Evolutionary conservation across 176 grass and related monocot genomes (phyloP).

Genomic region (Cymbopogon citratus): DNA sequence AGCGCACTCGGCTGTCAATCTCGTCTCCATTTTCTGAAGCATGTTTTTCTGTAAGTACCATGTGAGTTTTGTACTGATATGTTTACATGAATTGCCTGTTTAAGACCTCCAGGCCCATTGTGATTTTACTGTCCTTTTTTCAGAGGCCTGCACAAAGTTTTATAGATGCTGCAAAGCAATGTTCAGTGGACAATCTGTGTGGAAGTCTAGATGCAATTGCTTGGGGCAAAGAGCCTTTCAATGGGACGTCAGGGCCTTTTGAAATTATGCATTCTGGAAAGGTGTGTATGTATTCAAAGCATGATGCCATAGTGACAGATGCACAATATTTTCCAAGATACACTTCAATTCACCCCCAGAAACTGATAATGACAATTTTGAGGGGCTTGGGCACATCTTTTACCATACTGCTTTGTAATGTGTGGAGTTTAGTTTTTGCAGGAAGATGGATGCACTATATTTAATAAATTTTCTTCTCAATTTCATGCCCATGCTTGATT

Average conservation of each 20-base stretch:
- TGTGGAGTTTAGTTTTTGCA: slow-evolving; percentile 18
- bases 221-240: slow-evolving; percentile 83
- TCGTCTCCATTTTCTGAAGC: slow-evolving; percentile 94
- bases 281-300: slow-evolving; percentile 36
- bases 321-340: not conserved
- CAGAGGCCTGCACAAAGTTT: slow-evolving; percentile 81
- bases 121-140: slow-evolving; percentile 28
- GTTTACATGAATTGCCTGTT: slow-evolving; percentile 20
- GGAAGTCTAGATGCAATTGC: slow-evolving; percentile 74
- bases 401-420: not conserved
- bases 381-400: not conserved
- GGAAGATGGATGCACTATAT: not conserved
- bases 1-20: slow-evolving; percentile 46
- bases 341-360: not conserved
- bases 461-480: not conserved
- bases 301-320: not conserved
- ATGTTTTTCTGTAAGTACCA: slow-evolving; percentile 84
- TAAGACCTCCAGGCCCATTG: not conserved
- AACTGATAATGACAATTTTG: not conserved
- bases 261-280: slow-evolving; percentile 63
- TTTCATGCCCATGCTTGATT: not conserved
- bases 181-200: slow-evolving; percentile 62
- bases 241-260: slow-evolving; percentile 77
- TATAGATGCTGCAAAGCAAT: slow-evolving; percentile 76
- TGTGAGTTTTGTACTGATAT: not conserved